A percentile compares a stretch with the other conserved stretches of the same genome.
Conservation (phyloP, 495 filamentous ascomycete species). For the Xylaria venustula region DNA sequence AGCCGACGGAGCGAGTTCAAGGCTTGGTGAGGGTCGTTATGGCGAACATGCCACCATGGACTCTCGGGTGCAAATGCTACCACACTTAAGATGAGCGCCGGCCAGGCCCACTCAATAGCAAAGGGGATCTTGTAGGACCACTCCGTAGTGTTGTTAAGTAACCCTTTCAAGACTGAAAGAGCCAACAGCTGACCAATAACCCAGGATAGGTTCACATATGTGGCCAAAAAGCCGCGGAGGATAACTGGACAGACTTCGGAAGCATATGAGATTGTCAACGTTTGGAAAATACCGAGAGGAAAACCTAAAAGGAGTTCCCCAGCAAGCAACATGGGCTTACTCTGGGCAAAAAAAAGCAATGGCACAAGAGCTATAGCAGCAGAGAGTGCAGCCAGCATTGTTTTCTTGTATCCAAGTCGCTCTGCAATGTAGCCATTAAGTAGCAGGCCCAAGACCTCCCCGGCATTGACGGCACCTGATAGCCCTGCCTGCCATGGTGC, state of each 20-base stretch:
- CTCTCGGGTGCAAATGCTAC: constrained; percentile 42
- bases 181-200: constrained; percentile 51
- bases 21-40: constrained; percentile 27
- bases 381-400: constrained; percentile 31
- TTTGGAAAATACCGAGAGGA: constrained; percentile 60
- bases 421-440: constrained; percentile 64
- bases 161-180: constrained; percentile 41
- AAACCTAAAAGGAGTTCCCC: constrained; percentile 66
- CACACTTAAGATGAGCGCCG: constrained; percentile 34
- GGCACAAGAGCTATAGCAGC: constrained; percentile 43
- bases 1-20: background rate
- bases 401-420: constrained; percentile 53
- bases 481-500: constrained; percentile 55
- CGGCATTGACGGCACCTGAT: constrained; percentile 57
- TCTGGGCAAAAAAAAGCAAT: constrained; percentile 56
- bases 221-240: constrained; percentile 58
- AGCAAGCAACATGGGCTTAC: constrained; percentile 55
- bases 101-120: constrained; percentile 51
- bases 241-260: constrained; percentile 57
- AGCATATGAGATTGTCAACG: constrained; percentile 45
- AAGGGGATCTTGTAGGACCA: constrained; percentile 54
- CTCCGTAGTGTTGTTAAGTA: constrained; percentile 27
- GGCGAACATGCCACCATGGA: constrained; percentile 51
- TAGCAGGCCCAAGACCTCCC: constrained; percentile 63
- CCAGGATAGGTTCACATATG: constrained; percentile 66